phyloP scores from a whole-genome alignment of 2,329 filamentous ascomycete species.

The Cladosporium cucumerinum region DNA sequence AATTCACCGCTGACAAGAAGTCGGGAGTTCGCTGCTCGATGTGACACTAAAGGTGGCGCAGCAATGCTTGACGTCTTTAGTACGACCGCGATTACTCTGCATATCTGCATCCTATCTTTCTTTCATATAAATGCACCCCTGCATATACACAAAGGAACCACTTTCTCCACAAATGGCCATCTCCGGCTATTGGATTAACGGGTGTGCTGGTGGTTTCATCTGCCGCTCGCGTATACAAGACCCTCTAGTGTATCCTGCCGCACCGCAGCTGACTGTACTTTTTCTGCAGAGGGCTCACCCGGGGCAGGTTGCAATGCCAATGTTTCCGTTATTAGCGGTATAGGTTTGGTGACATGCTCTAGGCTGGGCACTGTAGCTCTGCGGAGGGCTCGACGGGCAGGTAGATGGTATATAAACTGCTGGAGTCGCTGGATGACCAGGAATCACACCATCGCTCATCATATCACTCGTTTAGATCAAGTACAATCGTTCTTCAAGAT shows the following conservation, averaged over 20 bases:
- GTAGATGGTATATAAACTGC: not conserved
- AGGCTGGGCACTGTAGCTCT: not conserved
- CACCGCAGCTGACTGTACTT: not conserved
- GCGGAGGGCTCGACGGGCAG: not conserved
- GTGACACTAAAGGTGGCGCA: slow-evolving; percentile 8
- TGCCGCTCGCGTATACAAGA: not conserved
- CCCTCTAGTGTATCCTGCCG: not conserved
- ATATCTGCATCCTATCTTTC: not conserved
- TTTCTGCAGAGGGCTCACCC: not conserved
- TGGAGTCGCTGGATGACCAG: not conserved
- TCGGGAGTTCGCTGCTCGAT: not conserved
- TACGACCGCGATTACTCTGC: not conserved
- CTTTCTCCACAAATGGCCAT: slow-evolving; percentile 5
- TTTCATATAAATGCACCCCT: not conserved
- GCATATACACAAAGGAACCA: not conserved
- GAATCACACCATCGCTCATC: not conserved
- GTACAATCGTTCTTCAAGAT: not conserved
- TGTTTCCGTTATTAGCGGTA: not conserved
- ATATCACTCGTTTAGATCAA: not conserved
- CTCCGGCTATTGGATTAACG: not conserved
- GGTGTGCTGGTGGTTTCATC: slow-evolving; percentile 1
- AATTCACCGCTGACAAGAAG: not conserved
- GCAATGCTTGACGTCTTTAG: not conserved
- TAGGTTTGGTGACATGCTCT: not conserved
- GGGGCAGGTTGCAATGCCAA: not conserved